Evolutionary conservation across 805 yeast species (phyloP).

Genomic region (Hanseniaspora nectarophila): DNA sequence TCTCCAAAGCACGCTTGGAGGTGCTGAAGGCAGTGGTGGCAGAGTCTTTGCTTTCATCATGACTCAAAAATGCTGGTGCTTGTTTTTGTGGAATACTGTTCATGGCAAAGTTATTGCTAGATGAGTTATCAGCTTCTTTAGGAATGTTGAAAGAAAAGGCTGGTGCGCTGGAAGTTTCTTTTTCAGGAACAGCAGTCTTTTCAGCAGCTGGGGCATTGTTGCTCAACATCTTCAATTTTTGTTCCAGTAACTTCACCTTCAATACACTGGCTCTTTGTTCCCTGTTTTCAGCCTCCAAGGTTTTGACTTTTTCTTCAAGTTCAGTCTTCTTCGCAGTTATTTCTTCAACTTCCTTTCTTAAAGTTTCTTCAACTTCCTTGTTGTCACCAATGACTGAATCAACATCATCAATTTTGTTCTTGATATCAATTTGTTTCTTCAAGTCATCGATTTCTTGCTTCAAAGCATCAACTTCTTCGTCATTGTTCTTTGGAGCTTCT

Average conservation of each 20-base stretch:
- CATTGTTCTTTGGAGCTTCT: background rate
- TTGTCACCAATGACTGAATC: background rate
- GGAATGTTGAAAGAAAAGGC: background rate
- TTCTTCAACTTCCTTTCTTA: background rate
- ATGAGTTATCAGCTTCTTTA: background rate
- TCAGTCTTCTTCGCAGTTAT: background rate
- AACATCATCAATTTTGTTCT: background rate
- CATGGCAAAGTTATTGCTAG: background rate
- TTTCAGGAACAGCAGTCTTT: background rate
- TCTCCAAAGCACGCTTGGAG: background rate
- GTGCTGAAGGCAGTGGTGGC: background rate
- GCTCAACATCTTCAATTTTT: constrained; percentile 8
- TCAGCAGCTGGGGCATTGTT: background rate
- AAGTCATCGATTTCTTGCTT: background rate
- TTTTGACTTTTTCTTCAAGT: background rate
- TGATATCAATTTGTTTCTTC: background rate
- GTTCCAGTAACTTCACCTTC: constrained; percentile 9
- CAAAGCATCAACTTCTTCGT: background rate
- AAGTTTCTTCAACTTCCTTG: background rate
- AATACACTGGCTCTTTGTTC: constrained; percentile 12
- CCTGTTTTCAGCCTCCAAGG: constrained; percentile 2
- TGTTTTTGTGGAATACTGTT: background rate
- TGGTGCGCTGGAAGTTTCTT: background rate
- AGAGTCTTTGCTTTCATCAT: background rate
- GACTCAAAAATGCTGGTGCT: background rate